These are phyloP conservation scores for Lagerstroemia speciosa DNA, from an alignment of 345 rosid species.

Conservation along the genomic window DNA sequence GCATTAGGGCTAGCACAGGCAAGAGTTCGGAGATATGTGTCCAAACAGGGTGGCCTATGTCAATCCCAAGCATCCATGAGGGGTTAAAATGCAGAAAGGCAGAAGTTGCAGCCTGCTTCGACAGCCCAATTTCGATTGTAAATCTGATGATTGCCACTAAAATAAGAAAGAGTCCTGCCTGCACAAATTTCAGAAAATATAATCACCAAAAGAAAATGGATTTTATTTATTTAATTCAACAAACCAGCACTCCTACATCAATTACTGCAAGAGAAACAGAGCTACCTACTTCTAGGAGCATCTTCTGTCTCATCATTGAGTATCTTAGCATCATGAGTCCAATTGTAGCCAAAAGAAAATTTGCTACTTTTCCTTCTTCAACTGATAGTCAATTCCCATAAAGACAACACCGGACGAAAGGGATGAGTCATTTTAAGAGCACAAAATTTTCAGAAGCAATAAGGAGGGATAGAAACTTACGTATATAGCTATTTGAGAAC, in stretches of 20 bases:
- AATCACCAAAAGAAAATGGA: constrained; percentile 13
- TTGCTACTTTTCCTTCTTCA: constrained; percentile 95
- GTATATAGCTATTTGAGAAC: constrained; percentile 81
- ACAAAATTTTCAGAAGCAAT: background rate
- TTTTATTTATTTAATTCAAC: background rate
- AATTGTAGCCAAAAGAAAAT: constrained; percentile 78
- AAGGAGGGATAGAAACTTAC: constrained; percentile 38
- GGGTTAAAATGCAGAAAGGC: constrained; percentile 56
- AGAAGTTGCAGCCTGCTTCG: constrained; percentile 92
- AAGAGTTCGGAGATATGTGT: constrained; percentile 36
- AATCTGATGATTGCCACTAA: constrained; percentile 55
- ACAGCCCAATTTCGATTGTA: constrained; percentile 72
- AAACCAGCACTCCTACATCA: background rate
- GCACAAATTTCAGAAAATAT: constrained; percentile 26
- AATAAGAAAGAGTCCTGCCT: constrained; percentile 62
- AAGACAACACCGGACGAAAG: constrained; percentile 5
- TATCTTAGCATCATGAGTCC: constrained; percentile 54
- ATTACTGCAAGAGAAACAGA: background rate
- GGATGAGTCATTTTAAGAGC: constrained; percentile 5
- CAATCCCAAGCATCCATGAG: constrained; percentile 66
- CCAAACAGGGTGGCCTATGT: constrained; percentile 42
- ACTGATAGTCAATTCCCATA: constrained; percentile 34
- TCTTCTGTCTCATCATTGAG: constrained; percentile 45
- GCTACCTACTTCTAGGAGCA: constrained; percentile 54
- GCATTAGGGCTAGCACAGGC: constrained; percentile 38